Percentiles rank a stretch among this genome's conserved stretches.
phyloP scores from a whole-genome alignment of 2,329 filamentous ascomycete genomes.

The Chrysoporthe cubensis region DNA sequence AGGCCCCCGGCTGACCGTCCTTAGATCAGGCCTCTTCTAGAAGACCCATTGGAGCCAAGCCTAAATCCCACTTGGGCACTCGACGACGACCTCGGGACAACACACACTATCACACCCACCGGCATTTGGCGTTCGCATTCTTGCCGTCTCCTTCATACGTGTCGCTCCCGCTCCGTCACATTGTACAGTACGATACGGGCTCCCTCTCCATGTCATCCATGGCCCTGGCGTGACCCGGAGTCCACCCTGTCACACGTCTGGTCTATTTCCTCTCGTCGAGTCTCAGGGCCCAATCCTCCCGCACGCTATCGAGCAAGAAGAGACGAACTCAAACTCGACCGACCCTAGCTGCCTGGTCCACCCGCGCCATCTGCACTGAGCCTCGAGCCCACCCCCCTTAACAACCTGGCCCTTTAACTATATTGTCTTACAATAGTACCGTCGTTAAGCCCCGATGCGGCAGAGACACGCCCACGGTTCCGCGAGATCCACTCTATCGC shows the following conservation, averaged over 20 bases:
- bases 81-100: constrained; percentile 1
- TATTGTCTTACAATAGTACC: constrained; percentile 16
- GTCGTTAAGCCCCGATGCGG: constrained; percentile 24
- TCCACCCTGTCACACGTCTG: not conserved
- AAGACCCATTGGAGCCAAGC: constrained; percentile 2
- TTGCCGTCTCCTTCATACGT: not conserved
- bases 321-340: constrained; percentile 1
- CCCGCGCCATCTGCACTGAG: constrained; percentile 12
- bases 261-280: not conserved
- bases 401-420: constrained; percentile 8
- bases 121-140: not conserved
- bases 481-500: constrained; percentile 28
- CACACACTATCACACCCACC: not conserved
- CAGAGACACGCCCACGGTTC: constrained; percentile 27
- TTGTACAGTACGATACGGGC: not conserved
- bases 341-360: constrained; percentile 19
- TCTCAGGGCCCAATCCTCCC: not conserved
- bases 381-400: constrained; percentile 15
- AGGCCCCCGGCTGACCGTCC: not conserved
- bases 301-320: not conserved
- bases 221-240: not conserved
- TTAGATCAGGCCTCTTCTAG: constrained; percentile 1
- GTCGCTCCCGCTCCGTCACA: not conserved
- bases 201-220: not conserved
- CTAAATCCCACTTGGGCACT: constrained; percentile 2